Conservation (phyloP, 441 rosid genomes). For the Syzygium malaccense region DNA sequence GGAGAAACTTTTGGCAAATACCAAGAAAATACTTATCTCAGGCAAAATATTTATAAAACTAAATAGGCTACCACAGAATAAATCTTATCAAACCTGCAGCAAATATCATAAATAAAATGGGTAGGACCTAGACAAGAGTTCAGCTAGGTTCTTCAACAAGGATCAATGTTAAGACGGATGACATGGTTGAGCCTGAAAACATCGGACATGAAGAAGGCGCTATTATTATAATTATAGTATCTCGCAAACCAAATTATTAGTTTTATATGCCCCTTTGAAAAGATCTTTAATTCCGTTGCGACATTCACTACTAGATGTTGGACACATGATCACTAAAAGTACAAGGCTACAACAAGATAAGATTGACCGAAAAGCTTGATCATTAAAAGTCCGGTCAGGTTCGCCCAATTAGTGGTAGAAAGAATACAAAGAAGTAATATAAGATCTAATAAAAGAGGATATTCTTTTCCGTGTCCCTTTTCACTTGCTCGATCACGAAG, state of each 20-base stretch:
- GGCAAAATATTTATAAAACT: background rate
- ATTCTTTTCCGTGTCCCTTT: slow-evolving; percentile 73
- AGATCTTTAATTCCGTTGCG: background rate
- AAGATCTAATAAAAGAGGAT: slow-evolving; percentile 57
- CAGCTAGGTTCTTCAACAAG: background rate
- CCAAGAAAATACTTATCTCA: background rate
- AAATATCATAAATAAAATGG: background rate
- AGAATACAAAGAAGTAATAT: background rate
- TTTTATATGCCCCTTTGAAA: background rate
- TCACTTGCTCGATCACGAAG: slow-evolving; percentile 94
- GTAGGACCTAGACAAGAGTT: background rate
- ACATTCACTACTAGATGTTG: background rate
- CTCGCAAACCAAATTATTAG: background rate
- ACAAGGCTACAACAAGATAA: background rate
- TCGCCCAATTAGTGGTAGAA: background rate
- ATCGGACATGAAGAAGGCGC: background rate
- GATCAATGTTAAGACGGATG: background rate
- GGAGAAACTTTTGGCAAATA: background rate
- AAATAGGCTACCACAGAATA: background rate
- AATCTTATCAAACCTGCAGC: background rate
- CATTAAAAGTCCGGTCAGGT: background rate
- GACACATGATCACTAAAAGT: background rate
- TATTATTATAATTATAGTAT: background rate
- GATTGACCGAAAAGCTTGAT: background rate
- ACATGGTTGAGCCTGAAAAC: background rate